Evolutionary conservation across 805 yeast species (phyloP), one percentile per base, ranked within the genome.

Genomic region (Saccharomycopsis guyanensis): DNA sequence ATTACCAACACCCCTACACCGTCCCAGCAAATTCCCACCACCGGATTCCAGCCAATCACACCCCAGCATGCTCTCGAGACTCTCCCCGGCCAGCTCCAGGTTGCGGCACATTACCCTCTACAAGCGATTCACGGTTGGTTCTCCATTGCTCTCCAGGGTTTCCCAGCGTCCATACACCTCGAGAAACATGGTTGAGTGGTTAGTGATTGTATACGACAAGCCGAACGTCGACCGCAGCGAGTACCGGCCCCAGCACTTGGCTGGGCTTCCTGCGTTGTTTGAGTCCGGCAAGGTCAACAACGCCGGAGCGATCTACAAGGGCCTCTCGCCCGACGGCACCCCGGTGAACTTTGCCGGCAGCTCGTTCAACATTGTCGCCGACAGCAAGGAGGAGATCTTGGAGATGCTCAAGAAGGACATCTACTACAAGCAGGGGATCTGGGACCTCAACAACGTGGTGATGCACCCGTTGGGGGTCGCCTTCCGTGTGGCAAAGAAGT

Each of bases 401-500:
- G 84, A 78, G 36, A 65, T 82, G 46, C 70, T 86, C 60, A 74
- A 78, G 57, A 56, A 66, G 41, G 95, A 86, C 59, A 60, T 78
- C 31, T 86, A 79, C 61, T 73, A 74, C 54, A 70, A 68, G 54
- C 68, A 70, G 31, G 89, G 87, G 1, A 72, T 86, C 50, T 86
- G 94, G 95, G 94, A 86, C 59, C 59, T 83, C 50, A 76, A 76
- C 33, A 72, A 69, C 45, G 80, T 74, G 16, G 57, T 79, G 53
- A 74, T 82, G 34, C 71, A 75, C 57, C 87, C 87, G 39, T 60
- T 59, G 44, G 71, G 69, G 16, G 63, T 71, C 55, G 75, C 75
- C 40, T 69, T 65, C 44, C 71, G 77, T 59, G 54, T 63, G 42
- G 66, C 64, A 16, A 65, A 62, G 52, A 63, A 64, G 34, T 52